Evolutionary conservation across 345 rosid genomes (phyloP).

Genomic region (Aquilaria malaccensis): DNA sequence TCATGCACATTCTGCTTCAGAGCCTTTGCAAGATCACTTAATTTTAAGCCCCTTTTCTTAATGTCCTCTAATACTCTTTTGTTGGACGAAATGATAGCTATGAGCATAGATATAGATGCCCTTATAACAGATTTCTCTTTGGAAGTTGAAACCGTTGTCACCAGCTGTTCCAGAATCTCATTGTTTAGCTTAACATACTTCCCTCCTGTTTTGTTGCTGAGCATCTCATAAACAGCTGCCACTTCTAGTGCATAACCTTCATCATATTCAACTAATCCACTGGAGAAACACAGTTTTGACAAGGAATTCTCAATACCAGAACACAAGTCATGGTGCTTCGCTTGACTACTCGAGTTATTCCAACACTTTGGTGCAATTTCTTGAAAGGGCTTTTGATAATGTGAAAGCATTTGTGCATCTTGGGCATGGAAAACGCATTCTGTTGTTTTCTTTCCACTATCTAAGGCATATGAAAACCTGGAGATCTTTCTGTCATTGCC

Average conservation of each 20-base stretch:
- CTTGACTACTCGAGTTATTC: conserved; percentile 15
- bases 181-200: conserved; percentile 63
- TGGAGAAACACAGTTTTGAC: conserved; percentile 40
- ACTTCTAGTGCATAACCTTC: conserved; percentile 60
- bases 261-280: conserved; percentile 38
- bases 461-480: too few relatives aligned
- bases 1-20: conserved; percentile 71
- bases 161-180: conserved; percentile 63
- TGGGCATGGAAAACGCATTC: too few relatives aligned
- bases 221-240: conserved; percentile 52
- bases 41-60: conserved; percentile 58
- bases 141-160: conserved; percentile 62
- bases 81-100: conserved; percentile 50
- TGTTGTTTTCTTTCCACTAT: too few relatives aligned
- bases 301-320: conserved; percentile 44
- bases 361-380: conserved; percentile 24
- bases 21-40: conserved; percentile 61
- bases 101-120: conserved; percentile 60
- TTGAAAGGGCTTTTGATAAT: not conserved
- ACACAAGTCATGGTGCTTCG: conserved; percentile 16
- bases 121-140: conserved; percentile 58
- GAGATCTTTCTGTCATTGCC: too few relatives aligned
- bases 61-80: conserved; percentile 52
- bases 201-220: conserved; percentile 47
- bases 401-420: too few relatives aligned